phyloP scores from a whole-genome alignment of 768 basidiomycete genomes.

The Myochromella boudieri region DNA sequence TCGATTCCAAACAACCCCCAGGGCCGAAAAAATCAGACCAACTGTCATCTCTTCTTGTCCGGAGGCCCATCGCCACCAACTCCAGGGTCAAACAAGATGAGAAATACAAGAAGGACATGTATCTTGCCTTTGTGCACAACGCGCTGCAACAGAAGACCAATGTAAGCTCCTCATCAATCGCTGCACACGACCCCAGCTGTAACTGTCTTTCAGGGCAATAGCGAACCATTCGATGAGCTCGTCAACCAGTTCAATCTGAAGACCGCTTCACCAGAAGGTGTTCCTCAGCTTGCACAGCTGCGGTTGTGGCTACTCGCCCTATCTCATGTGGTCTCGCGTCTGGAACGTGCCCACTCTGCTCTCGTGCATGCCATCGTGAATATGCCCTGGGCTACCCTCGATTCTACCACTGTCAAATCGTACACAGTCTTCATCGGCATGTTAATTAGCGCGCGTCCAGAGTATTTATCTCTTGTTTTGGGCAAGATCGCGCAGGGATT shows the following conservation, averaged over 20 bases:
- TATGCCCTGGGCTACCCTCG: slow-evolving; percentile 93
- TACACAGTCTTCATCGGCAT: slow-evolving; percentile 91
- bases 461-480: slow-evolving; percentile 86
- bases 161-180: slow-evolving; percentile 41
- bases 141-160: slow-evolving; percentile 72
- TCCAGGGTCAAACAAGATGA: slow-evolving; percentile 78
- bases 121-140: slow-evolving; percentile 78
- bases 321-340: slow-evolving; percentile 87
- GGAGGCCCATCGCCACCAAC: slow-evolving; percentile 75
- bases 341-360: slow-evolving; percentile 76
- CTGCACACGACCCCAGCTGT: slow-evolving; percentile 10
- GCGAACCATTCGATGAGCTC: slow-evolving; percentile 83
- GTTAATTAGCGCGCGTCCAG: slow-evolving; percentile 87
- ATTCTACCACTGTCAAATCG: slow-evolving; percentile 78
- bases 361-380: slow-evolving; percentile 86
- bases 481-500: slow-evolving; percentile 82
- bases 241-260: slow-evolving; percentile 79
- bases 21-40: slow-evolving; percentile 27
- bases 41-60: slow-evolving; percentile 25
- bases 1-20: slow-evolving; percentile 41
- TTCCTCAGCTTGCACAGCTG: slow-evolving; percentile 53
- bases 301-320: slow-evolving; percentile 84
- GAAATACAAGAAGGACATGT: slow-evolving; percentile 78
- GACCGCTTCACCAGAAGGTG: slow-evolving; percentile 25
- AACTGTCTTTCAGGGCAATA: slow-evolving; percentile 58